phyloP scores from a whole-genome alignment of 192 early-diverging fungal genomes.

The Helicostylum pulchrum region DNA sequence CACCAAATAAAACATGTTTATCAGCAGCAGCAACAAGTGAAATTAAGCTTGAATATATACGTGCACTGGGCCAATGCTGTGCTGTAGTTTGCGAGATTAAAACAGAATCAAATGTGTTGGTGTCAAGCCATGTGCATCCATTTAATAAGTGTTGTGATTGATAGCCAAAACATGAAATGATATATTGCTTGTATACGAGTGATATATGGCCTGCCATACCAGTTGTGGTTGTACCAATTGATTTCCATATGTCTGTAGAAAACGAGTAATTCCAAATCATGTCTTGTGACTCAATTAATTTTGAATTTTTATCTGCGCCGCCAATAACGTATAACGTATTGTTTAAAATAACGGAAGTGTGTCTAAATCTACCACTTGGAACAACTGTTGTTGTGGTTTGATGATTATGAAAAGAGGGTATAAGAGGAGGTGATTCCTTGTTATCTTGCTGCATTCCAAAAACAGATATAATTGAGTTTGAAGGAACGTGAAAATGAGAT shows the following conservation, averaged over 20 bases:
- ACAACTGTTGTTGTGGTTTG: background rate
- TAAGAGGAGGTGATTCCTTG: background rate
- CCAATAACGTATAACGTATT: slow-evolving; percentile 3
- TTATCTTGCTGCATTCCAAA: background rate
- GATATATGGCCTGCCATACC: slow-evolving; percentile 4
- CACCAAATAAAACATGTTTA: slow-evolving; percentile 1
- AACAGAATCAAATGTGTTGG: background rate
- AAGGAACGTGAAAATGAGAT: background rate
- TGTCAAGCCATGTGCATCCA: slow-evolving; percentile 10
- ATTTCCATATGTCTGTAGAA: no score
- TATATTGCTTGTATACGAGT: background rate
- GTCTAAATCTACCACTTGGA: background rate
- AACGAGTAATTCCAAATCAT: background rate
- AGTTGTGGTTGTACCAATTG: background rate
- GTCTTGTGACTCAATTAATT: background rate
- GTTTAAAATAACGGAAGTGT: background rate
- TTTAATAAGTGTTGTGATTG: background rate
- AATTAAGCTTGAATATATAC: slow-evolving; percentile 3
- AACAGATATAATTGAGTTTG: background rate
- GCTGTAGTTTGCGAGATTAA: background rate
- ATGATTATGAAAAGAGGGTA: background rate
- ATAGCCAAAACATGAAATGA: slow-evolving; percentile 9
- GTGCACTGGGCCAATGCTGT: background rate
- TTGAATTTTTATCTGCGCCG: background rate
- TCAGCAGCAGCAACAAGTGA: background rate